Evolutionary conservation across 2,329 filamentous ascomycete genomes (phyloP), one percentile per base, ranked within the genome.

Genomic region (Sporothrix luriei): DNA sequence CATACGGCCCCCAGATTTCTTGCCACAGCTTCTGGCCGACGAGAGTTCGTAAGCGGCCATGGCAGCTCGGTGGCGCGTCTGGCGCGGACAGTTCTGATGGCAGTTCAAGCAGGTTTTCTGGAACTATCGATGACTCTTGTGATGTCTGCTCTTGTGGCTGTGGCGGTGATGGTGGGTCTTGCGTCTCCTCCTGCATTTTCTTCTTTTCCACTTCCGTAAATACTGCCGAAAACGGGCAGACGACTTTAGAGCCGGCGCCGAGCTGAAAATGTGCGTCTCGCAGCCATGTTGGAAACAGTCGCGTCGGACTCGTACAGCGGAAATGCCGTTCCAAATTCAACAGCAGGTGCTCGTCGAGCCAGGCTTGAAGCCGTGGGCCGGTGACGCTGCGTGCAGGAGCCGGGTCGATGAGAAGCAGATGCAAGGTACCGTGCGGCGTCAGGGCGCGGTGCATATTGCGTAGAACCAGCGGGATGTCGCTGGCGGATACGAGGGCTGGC

Each of bases 361-460:
- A 91, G 0, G 80, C 76, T 48, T 84, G 81, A 75, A 91, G 78
- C 1, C 79, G 78, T 0, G 86, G 87, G 0, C 89, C 90, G 29
- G 87, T 79, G 0, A 84, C 87, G 1, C 81, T 78, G 3, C 84
- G 78, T 0, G 84, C 79, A 0, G 90, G 90, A 9, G 85, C 79
- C 0, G 89, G 87, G 70, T 91, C 87, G 72, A 91, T 85, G 21
- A 91, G 78, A 0, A 84, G 84, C 19, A 91, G 77, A 70, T 89
- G 84, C 14, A 91, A 76, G 24, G 81, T 79, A 0, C 89, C 88
- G 0, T 83, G 82, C 0, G 83, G 81, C 3, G 82, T 79, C 2
- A 91, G 81, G 43, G 84, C 83, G 29, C 83, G 83, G 75, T 86
- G 80, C 72, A 89, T 84, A 71, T 85, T 85, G 68, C 80, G 80